These are phyloP conservation scores for Chaetomium olivaceum DNA, from an alignment of 2,329 filamentous ascomycete genomes.

Conservation along the genomic window DNA sequence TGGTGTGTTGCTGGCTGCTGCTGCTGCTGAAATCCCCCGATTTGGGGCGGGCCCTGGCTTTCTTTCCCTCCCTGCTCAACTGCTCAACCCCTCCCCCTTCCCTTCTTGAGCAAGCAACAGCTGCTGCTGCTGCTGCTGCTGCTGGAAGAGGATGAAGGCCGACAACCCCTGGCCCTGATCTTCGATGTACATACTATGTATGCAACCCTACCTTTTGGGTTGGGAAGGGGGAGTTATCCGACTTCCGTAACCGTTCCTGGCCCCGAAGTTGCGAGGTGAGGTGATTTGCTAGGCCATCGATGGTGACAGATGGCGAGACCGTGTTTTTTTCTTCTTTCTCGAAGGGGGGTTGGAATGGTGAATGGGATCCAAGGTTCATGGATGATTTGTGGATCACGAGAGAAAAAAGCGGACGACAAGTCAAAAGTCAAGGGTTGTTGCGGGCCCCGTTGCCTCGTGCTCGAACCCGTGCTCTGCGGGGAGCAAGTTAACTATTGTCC, in stretches of 20 bases:
- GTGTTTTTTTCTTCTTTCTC: too few species aligned
- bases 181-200: constrained; percentile 8
- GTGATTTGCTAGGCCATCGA: background rate
- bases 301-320: background rate
- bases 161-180: background rate
- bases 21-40: background rate
- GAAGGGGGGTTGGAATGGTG: background rate
- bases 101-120: background rate
- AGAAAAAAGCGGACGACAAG: too few species aligned
- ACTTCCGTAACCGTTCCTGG: background rate
- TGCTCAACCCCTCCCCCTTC: background rate
- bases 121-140: too few species aligned
- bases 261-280: background rate
- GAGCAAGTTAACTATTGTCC: background rate
- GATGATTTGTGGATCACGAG: background rate
- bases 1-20: background rate
- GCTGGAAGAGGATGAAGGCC: background rate
- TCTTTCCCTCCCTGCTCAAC: too few species aligned
- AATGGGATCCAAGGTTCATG: background rate
- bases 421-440: too few species aligned
- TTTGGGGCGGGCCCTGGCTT: background rate
- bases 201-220: background rate
- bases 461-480: background rate
- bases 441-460: background rate
- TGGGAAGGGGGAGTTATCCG: background rate